These are phyloP conservation scores for Incumbomyces delicatus DNA, from an alignment of 2,329 filamentous ascomycete species.

Conservation along the genomic window DNA sequence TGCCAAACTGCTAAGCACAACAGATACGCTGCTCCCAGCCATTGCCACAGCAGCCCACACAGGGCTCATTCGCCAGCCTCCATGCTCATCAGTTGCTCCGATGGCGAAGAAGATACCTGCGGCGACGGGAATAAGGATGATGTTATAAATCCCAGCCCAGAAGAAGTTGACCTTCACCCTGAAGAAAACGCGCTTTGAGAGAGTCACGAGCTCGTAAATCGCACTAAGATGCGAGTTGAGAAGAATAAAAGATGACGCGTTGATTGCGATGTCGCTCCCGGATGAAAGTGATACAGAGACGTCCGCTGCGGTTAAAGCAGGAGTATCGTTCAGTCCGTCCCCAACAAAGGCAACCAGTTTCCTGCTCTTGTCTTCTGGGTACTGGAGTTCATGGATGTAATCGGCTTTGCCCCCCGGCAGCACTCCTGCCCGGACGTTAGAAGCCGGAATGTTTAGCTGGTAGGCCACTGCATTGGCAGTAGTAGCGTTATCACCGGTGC, in stretches of 20 bases:
- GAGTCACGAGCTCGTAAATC: conserved; percentile 63
- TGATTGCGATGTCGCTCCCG: conserved; percentile 73
- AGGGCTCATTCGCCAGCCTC: conserved; percentile 40
- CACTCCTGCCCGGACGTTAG: conserved; percentile 76
- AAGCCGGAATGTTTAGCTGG: conserved; percentile 62
- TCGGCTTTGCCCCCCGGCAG: conserved; percentile 68
- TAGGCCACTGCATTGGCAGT: conserved; percentile 72
- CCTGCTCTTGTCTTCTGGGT: conserved; percentile 22
- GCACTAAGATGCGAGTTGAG: conserved; percentile 59
- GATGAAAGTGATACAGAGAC: conserved; percentile 67
- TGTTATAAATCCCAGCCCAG: conserved; percentile 77
- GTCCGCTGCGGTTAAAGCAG: conserved; percentile 71
- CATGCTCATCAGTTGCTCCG: too few relatives aligned
- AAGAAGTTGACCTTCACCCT: conserved; percentile 76
- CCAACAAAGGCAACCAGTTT: conserved; percentile 71
- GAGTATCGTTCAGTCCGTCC: conserved; percentile 82
- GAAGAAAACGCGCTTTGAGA: conserved; percentile 62
- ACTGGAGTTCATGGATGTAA: conserved; percentile 31
- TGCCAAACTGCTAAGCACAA: conserved; percentile 70
- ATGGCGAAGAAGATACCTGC: conserved; percentile 67
- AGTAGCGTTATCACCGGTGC: conserved; percentile 74
- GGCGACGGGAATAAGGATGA: conserved; percentile 66
- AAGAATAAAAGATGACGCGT: conserved; percentile 71
- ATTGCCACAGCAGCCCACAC: conserved; percentile 83
- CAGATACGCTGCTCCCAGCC: conserved; percentile 84